Evolutionary conservation across 148 eudicot species (phyloP).

Genomic region (Polygonum aviculare): DNA sequence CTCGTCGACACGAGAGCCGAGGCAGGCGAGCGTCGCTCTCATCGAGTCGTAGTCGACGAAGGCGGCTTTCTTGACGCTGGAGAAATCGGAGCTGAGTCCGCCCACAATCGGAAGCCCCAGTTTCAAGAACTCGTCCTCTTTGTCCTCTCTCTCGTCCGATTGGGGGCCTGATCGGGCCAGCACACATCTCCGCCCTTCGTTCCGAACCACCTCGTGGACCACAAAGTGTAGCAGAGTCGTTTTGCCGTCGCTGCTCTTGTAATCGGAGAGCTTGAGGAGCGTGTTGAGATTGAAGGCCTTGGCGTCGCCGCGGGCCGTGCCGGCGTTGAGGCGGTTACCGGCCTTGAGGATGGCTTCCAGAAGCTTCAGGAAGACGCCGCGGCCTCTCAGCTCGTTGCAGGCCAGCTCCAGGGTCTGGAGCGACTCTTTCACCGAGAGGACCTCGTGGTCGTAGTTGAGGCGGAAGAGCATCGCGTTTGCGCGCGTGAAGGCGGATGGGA

Average conservation of each 20-base stretch:
- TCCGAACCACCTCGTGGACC: conserved; percentile 23
- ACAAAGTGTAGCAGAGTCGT: conserved; percentile 31
- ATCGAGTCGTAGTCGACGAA: conserved; percentile 43
- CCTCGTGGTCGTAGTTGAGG: conserved; percentile 46
- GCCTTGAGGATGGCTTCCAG: conserved; percentile 30
- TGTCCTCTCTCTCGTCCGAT: conserved; percentile 36
- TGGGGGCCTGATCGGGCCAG: conserved; percentile 7
- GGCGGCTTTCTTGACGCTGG: conserved; percentile 67
- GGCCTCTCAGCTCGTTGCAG: conserved; percentile 25
- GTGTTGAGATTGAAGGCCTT: conserved; percentile 36
- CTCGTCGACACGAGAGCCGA: conserved; percentile 29
- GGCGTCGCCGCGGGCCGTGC: conserved; percentile 27
- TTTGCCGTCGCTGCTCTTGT: conserved; percentile 28
- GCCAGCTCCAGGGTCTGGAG: conserved; percentile 46
- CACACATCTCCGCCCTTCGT: conserved; percentile 44
- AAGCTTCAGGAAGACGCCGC: conserved; percentile 25
- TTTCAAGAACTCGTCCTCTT: conserved; percentile 54
- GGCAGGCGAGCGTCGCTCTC: conserved; percentile 19
- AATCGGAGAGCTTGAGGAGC: conserved; percentile 26
- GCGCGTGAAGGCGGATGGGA: conserved; percentile 71
- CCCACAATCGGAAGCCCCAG: conserved; percentile 81
- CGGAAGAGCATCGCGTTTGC: conserved; percentile 70
- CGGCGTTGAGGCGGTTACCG: conserved; percentile 31
- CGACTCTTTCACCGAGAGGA: conserved; percentile 40
- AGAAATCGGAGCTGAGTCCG: conserved; percentile 58